These are phyloP conservation scores for Daldinia childiae DNA, from an alignment of 495 filamentous ascomycete genomes.

Conservation along the genomic window DNA sequence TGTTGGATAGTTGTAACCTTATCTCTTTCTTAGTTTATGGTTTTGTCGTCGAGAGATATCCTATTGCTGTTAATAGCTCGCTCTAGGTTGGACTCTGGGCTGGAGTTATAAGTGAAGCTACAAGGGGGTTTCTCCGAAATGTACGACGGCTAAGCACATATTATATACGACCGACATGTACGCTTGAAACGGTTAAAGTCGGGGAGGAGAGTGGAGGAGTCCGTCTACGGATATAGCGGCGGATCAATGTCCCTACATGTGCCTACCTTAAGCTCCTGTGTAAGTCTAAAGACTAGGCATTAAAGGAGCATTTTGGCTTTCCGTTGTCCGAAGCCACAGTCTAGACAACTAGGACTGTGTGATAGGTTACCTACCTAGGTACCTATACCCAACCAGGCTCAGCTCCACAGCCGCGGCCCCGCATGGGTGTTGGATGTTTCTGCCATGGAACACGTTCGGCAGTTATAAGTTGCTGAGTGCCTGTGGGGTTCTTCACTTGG, in stretches of 20 bases:
- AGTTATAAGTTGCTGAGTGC: constrained; percentile 30
- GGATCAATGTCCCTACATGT: constrained; percentile 35
- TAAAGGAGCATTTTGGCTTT: constrained; percentile 2
- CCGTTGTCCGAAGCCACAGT: constrained; percentile 8
- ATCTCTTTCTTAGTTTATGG: neutral
- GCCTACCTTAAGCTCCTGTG: neutral
- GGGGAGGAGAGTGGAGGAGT: constrained; percentile 44
- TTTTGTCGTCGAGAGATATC: neutral
- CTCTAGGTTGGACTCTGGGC: neutral
- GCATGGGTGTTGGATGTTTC: constrained; percentile 32
- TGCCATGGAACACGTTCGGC: constrained; percentile 34
- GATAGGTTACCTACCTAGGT: constrained; percentile 9
- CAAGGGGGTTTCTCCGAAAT: neutral
- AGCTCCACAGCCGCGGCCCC: constrained; percentile 37
- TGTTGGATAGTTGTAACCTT: constrained; percentile 24
- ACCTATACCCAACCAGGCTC: neutral
- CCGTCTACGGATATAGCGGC: constrained; percentile 28
- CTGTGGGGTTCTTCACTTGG: constrained; percentile 21
- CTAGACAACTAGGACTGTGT: constrained; percentile 10
- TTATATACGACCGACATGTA: constrained; percentile 21
- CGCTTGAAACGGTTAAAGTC: constrained; percentile 32
- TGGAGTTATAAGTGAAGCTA: constrained; percentile 2
- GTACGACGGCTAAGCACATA: constrained; percentile 2
- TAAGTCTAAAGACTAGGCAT: neutral
- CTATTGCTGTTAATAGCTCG: neutral